phyloP scores from a whole-genome alignment of 148 eudicot species.

The Agrostemma githago region DNA sequence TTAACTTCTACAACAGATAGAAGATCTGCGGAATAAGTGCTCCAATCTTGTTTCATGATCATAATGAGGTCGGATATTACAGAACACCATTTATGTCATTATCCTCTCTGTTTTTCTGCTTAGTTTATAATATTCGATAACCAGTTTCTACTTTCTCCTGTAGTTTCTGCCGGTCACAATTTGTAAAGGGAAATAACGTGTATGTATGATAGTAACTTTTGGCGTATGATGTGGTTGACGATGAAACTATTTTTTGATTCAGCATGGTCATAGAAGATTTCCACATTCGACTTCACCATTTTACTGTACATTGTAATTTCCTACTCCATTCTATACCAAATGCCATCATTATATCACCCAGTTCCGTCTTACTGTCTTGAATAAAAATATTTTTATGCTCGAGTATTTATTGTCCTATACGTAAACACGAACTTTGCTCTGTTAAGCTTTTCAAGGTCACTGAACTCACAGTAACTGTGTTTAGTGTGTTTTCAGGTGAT shows the following conservation, averaged over 20 bases:
- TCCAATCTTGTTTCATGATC: not conserved
- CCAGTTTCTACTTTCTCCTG: conserved; percentile 18
- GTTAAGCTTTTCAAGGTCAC: not conserved
- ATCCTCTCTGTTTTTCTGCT: not conserved
- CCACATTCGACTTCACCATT: not conserved
- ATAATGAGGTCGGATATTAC: conserved; percentile 6
- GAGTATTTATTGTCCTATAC: not conserved
- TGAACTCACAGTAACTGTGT: not conserved
- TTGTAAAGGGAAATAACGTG: conserved; percentile 58
- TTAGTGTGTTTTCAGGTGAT: not conserved
- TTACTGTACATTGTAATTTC: conserved; percentile 10
- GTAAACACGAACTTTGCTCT: not conserved
- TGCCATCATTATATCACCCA: not conserved
- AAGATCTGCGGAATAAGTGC: conserved; percentile 2
- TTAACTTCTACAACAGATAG: conserved; percentile 69
- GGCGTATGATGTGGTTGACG: not conserved
- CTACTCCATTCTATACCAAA: conserved; percentile 2
- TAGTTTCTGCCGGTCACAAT: conserved; percentile 58
- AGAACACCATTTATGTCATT: not conserved
- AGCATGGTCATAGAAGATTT: not conserved
- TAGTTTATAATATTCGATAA: not conserved
- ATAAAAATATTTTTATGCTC: not conserved
- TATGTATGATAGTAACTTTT: conserved; percentile 55
- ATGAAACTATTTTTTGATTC: not conserved
- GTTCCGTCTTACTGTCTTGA: not conserved